A percentile compares a stretch with the other conserved stretches of the same genome.
phyloP scores from a whole-genome alignment of 371 early-diverging fungal species.

The Mucor sp. region DNA sequence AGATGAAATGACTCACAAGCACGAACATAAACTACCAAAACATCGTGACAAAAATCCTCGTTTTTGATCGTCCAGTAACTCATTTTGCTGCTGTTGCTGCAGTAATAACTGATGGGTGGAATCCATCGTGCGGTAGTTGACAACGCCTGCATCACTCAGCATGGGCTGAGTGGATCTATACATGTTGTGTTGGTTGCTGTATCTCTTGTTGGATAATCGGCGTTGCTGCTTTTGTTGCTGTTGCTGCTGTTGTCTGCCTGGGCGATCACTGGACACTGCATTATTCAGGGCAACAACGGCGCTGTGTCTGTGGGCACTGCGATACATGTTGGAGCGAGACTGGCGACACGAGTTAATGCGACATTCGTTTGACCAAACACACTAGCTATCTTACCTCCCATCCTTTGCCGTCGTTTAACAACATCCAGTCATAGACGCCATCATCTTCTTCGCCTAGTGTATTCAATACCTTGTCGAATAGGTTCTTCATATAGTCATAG shows the following conservation, averaged over 20 bases:
- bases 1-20: constrained; percentile 2
- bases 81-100: constrained; percentile 19
- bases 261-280: constrained; percentile 18
- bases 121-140: constrained; percentile 28
- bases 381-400: constrained; percentile 41
- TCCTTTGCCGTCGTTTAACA: constrained; percentile 50
- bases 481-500: constrained; percentile 79
- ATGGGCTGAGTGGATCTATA: constrained; percentile 29
- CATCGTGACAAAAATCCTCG: constrained; percentile 19
- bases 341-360: not conserved
- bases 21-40: constrained; percentile 14
- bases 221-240: constrained; percentile 13
- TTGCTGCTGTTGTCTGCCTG: constrained; percentile 6
- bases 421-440: constrained; percentile 93
- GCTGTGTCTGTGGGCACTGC: constrained; percentile 17
- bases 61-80: constrained; percentile 15
- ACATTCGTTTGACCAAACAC: not conserved
- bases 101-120: constrained; percentile 15
- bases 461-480: constrained; percentile 82
- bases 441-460: constrained; percentile 77
- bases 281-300: constrained; percentile 22
- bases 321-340: constrained; percentile 24
- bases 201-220: constrained; percentile 18
- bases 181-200: constrained; percentile 10
- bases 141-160: constrained; percentile 20